phyloP scores from a whole-genome alignment of 108 stramenopile genomes.

The Cyclotella cryptica region DNA sequence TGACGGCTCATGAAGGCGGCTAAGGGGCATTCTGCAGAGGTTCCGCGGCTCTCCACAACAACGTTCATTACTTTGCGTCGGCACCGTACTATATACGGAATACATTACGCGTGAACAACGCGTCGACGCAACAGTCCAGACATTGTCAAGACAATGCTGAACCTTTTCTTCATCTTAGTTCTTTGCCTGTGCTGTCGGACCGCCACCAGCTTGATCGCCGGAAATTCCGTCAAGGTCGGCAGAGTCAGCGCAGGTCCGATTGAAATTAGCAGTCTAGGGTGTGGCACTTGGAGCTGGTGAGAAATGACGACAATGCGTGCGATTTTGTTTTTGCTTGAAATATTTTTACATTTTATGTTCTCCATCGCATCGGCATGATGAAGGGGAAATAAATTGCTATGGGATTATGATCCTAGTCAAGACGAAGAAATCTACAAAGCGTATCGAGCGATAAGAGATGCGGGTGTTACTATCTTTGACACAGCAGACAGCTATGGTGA shows the following conservation, averaged over 20 bases:
- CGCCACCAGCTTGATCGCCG: constrained; percentile 7
- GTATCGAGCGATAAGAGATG: constrained; percentile 68
- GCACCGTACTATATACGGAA: too few species aligned
- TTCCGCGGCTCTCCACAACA: too few species aligned
- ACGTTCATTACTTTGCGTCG: too few species aligned
- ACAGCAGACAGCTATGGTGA: constrained; percentile 83
- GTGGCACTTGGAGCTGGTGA: constrained; percentile 82
- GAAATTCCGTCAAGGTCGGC: constrained; percentile 36
- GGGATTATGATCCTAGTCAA: constrained; percentile 82
- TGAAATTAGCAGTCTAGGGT: constrained; percentile 69
- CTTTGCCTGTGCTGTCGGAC: constrained; percentile 16
- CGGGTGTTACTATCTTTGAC: constrained; percentile 87
- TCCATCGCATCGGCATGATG: neutral
- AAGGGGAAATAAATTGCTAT: constrained; percentile 80
- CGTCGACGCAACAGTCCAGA: too few species aligned
- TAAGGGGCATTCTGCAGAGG: too few species aligned
- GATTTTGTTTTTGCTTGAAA: neutral
- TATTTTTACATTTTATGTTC: neutral
- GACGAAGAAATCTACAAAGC: constrained; percentile 83
- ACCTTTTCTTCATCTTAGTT: constrained; percentile 5
- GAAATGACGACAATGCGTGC: neutral
- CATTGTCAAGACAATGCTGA: too few species aligned
- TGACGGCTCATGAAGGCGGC: too few species aligned
- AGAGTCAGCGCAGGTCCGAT: constrained; percentile 80
- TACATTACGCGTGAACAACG: too few species aligned